Base-by-base conservation (phyloP, 805 yeast species). In the Myxozyma vanderwaltii region DNA sequence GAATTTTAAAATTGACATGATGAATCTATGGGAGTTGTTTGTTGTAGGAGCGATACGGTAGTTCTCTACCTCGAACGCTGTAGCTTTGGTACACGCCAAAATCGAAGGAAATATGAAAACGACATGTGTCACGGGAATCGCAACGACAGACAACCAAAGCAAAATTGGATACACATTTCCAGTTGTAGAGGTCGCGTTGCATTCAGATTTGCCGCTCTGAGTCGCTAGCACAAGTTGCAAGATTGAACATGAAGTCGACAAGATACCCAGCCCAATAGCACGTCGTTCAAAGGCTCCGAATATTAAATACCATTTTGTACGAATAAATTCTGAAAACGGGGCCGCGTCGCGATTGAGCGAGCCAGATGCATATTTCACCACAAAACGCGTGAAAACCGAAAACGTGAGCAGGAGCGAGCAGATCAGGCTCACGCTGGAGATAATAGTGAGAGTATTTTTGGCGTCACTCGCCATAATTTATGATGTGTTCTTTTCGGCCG, bases 211-310 rank as follows among this genome's bases (percentile, higher is more conserved):
- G 8, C 56, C 51, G 26, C 53, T 45, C 10, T 35, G 50, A 15
- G 49, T 29, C 21, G 58, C 23, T 21, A 59, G 46, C 35, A 51
- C 39, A 24, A 59, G 33, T 27, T 59, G 51, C 38, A 59, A 29
- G 24, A 59, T 26, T 12, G 49, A 31, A n/a, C 48, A 38, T n/a
- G 39, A 24, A 31, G 31, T 36, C 13, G 17, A 13, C 8, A 47
- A 35, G n/a, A 56, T 2, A 4, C 60, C 51, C 15, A 59, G 48
- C 1, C 54, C 58, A 7, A 52, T n/a, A 5, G 50, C 60, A 19
- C 60, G 63, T 4, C 60, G 56, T 27, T 56, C 63, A 21, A 56
- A 47, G 4, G 57, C 60, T 8, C 63, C 59, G 31, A 55, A 54
- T 8, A 46, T 17, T 4, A 50, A 24, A 38, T 26, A 24, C 43